phyloP scores from a whole-genome alignment of 1,284 basidiomycete genomes.

The Heimioporus retisporus region DNA sequence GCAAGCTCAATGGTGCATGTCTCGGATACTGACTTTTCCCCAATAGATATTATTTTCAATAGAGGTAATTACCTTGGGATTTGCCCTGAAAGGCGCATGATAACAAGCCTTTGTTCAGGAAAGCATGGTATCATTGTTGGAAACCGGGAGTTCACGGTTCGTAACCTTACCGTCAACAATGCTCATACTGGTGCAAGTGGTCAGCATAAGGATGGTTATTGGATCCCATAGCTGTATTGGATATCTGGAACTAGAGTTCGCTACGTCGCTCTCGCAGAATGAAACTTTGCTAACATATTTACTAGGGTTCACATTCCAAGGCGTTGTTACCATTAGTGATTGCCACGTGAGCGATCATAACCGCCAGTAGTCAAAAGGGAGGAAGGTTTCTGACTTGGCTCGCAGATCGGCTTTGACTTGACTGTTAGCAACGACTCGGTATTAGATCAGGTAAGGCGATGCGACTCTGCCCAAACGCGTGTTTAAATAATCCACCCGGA shows the following conservation, averaged over 20 bases:
- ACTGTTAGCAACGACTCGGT: conserved; percentile 47
- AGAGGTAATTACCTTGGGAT: conserved; percentile 43
- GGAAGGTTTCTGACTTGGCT: not conserved
- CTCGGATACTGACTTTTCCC: conserved; percentile 3
- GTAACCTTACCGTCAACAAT: conserved; percentile 63
- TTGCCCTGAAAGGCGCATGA: not conserved
- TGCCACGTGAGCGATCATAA: conserved; percentile 50
- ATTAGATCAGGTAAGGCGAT: conserved; percentile 38
- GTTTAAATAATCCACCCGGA: not conserved
- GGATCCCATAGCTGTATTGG: conserved; percentile 46
- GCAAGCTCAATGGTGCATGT: not conserved
- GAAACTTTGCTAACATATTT: conserved; percentile 8
- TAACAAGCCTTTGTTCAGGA: conserved; percentile 24
- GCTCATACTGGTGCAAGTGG: conserved; percentile 49
- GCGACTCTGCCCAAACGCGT: not conserved
- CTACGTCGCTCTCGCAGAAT: not conserved
- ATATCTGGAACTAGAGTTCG: conserved; percentile 59
- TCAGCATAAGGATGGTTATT: not conserved
- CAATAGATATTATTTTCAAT: conserved; percentile 60
- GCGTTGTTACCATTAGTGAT: conserved; percentile 61
- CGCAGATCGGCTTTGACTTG: conserved; percentile 56
- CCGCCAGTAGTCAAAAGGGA: too few species aligned
- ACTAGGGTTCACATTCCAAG: conserved; percentile 57
- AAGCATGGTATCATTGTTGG: conserved; percentile 60
- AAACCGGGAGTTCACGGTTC: conserved; percentile 66